Evolutionary conservation across 2,329 filamentous ascomycete species (phyloP).

Genomic region (Ceratocystis huliohia): DNA sequence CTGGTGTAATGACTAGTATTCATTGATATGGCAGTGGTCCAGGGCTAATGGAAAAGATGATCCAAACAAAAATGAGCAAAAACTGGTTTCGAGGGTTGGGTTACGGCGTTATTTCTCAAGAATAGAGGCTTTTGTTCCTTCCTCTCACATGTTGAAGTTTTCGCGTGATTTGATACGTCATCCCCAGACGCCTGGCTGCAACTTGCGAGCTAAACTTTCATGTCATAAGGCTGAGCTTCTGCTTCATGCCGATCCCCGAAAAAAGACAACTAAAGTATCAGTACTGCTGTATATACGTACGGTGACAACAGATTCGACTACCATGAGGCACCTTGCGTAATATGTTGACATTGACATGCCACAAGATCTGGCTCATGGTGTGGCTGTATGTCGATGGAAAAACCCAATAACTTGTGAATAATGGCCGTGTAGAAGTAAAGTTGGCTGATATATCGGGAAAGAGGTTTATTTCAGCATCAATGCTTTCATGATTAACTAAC

Average conservation of each 20-base stretch:
- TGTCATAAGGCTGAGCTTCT: too few relatives aligned
- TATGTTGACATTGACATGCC: too few relatives aligned
- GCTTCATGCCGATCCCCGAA: too few relatives aligned
- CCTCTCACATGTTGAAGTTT: slow-evolving; percentile 1
- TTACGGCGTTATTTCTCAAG: slow-evolving; percentile 16
- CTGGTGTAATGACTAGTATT: slow-evolving; percentile 5
- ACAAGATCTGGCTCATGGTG: not conserved
- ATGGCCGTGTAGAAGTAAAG: not conserved
- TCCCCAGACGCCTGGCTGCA: too few relatives aligned
- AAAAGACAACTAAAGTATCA: too few relatives aligned
- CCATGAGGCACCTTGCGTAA: too few relatives aligned
- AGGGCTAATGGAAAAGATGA: slow-evolving; percentile 13
- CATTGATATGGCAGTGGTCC: not conserved
- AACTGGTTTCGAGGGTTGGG: slow-evolving; percentile 10
- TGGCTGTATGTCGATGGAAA: not conserved
- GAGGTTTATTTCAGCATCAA: not conserved
- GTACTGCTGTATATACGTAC: too few relatives aligned
- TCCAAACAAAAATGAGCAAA: slow-evolving; percentile 16
- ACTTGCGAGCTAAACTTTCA: too few relatives aligned
- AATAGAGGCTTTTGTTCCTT: slow-evolving; percentile 17
- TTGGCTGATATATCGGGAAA: not conserved
- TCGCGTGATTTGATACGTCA: too few relatives aligned
- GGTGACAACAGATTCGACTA: too few relatives aligned
- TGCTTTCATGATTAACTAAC: not conserved
- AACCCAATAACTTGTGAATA: not conserved